These are phyloP conservation scores for Zasmidium cellare DNA, from an alignment of 2,329 filamentous ascomycete genomes.

Conservation along the genomic window DNA sequence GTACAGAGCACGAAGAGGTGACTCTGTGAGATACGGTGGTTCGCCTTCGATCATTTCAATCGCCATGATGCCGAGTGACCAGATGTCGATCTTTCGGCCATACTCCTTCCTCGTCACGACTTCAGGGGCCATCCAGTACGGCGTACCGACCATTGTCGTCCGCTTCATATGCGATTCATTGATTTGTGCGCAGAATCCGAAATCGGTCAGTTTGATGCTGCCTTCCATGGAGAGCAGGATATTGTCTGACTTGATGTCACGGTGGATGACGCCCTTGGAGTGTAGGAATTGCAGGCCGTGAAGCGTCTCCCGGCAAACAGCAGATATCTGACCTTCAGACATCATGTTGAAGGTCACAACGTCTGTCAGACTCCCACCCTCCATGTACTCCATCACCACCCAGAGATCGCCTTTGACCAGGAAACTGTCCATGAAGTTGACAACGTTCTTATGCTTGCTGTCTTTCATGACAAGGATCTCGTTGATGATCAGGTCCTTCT, in stretches of 20 bases:
- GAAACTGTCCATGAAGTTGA: conserved; percentile 99
- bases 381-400: conserved; percentile 99
- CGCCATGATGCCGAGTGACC: conserved; percentile 98
- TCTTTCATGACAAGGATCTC: conserved; percentile 99
- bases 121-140: conserved; percentile 99
- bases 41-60: conserved; percentile 99
- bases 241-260: conserved; percentile 99
- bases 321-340: conserved; percentile 95
- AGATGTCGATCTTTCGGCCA: conserved; percentile 97
- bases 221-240: conserved; percentile 91
- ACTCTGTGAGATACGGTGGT: conserved; percentile 94
- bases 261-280: conserved; percentile 96
- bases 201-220: conserved; percentile 97
- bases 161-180: conserved; percentile 96
- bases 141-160: conserved; percentile 98
- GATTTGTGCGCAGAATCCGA: conserved; percentile 97
- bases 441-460: conserved; percentile 96
- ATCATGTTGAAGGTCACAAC: conserved; percentile 99
- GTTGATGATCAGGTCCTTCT: conserved; percentile 99
- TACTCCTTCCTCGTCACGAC: conserved; percentile 98
- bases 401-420: conserved; percentile 86
- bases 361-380: conserved; percentile 94
- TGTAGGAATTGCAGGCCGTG: conserved; percentile 92
- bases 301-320: conserved; percentile 90
- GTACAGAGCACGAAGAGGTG: conserved; percentile 87